phyloP scores from a whole-genome alignment of 23 red algal species.

The Gracilaria domingensis region DNA sequence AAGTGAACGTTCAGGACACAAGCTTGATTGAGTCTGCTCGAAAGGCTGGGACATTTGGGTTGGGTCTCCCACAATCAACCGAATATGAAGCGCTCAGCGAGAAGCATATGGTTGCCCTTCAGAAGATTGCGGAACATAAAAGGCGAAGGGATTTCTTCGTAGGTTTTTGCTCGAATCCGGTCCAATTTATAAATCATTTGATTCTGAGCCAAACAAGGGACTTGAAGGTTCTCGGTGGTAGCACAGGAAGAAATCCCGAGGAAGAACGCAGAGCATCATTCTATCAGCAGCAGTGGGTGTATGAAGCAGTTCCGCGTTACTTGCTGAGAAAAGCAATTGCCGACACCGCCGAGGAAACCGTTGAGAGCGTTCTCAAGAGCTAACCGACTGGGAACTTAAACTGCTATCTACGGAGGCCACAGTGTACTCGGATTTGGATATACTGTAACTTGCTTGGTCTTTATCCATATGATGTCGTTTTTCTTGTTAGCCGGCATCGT shows the following conservation, averaged over 20 bases:
- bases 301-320: conserved; percentile 93
- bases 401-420: neutral
- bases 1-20: conserved; percentile 72
- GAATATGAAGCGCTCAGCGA: conserved; percentile 68
- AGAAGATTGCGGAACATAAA: conserved; percentile 64
- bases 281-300: conserved; percentile 95
- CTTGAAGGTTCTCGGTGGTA: conserved; percentile 71
- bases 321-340: conserved; percentile 84
- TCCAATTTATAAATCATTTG: conserved; percentile 87
- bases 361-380: conserved; percentile 56
- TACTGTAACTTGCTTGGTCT: too few species aligned
- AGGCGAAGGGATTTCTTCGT: conserved; percentile 86
- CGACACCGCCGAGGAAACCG: conserved; percentile 65
- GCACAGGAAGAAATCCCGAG: conserved; percentile 81
- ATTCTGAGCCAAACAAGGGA: conserved; percentile 95
- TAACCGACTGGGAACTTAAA: neutral
- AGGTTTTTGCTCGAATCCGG: conserved; percentile 80
- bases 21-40: conserved; percentile 56
- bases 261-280: conserved; percentile 89
- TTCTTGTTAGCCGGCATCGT: too few species aligned
- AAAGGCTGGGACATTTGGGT: conserved; percentile 56
- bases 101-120: conserved; percentile 54
- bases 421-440: neutral
- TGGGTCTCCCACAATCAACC: conserved; percentile 45
- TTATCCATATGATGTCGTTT: too few species aligned